phyloP scores from a whole-genome alignment of 257 asterid genomes.

The Solanum stenotomum region DNA sequence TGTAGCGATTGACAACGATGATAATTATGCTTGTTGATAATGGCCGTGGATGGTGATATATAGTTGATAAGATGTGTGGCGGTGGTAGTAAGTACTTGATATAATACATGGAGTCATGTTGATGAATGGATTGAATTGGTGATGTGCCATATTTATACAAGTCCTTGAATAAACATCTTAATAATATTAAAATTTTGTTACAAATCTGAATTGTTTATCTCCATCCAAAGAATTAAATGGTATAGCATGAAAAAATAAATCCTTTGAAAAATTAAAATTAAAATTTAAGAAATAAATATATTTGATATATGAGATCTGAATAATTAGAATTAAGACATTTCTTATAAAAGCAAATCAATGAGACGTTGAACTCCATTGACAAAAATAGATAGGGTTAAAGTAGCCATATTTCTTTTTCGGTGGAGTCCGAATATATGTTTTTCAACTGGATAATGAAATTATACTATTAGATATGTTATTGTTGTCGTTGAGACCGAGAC shows the following conservation, averaged over 20 bases:
- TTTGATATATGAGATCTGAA: neutral
- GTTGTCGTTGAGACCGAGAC: accelerated
- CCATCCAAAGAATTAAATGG: neutral
- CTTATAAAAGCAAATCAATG: neutral
- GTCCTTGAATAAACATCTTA: neutral
- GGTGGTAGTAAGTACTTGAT: neutral
- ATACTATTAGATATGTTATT: neutral
- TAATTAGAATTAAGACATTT: neutral
- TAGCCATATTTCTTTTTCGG: neutral
- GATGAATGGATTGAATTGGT: neutral
- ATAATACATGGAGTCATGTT: neutral
- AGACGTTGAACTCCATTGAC: neutral
- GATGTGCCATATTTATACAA: neutral
- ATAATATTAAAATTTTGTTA: neutral
- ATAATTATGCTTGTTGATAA: neutral
- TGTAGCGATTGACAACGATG: neutral
- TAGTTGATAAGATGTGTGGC: neutral
- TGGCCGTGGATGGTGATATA: neutral
- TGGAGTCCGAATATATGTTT: neutral
- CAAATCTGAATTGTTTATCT: neutral
- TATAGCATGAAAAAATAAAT: neutral
- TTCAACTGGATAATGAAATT: neutral
- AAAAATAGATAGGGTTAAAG: neutral
- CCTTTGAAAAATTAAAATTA: neutral
- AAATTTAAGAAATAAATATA: neutral